phyloP scores from a whole-genome alignment of 331 rosid species.

The Quercus lobata region DNA sequence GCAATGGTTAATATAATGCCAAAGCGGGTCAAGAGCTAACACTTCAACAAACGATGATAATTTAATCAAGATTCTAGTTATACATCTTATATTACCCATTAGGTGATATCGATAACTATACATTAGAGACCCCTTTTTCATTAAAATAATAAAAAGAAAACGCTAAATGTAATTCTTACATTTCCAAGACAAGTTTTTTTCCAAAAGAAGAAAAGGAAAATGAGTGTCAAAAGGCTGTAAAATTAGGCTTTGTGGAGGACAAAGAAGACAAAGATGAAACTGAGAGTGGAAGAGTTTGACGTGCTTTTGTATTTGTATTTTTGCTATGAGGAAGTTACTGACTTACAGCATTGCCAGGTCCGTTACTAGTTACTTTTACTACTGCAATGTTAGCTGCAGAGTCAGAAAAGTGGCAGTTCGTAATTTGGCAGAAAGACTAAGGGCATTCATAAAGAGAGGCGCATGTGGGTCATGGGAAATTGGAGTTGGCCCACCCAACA shows the following conservation, averaged over 20 bases:
- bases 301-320: background rate
- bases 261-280: background rate
- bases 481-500: constrained; percentile 29
- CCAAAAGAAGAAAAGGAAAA: background rate
- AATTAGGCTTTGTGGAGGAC: background rate
- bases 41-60: too few relatives aligned
- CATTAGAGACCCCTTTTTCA: too few relatives aligned
- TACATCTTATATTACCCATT: too few relatives aligned
- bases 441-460: background rate
- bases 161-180: too few relatives aligned
- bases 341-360: constrained; percentile 2
- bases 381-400: background rate
- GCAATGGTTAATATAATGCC: too few relatives aligned
- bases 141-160: background rate
- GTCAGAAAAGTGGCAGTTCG: background rate
- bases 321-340: background rate
- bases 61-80: too few relatives aligned
- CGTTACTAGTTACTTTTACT: background rate
- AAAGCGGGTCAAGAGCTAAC: too few relatives aligned
- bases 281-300: background rate
- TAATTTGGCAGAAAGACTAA: background rate
- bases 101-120: too few relatives aligned
- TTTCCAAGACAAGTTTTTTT: too few relatives aligned
- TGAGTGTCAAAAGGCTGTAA: background rate
- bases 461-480: constrained; percentile 31